Conservation (phyloP, 805 yeast genomes). For the Suhomyces canberraensis region DNA sequence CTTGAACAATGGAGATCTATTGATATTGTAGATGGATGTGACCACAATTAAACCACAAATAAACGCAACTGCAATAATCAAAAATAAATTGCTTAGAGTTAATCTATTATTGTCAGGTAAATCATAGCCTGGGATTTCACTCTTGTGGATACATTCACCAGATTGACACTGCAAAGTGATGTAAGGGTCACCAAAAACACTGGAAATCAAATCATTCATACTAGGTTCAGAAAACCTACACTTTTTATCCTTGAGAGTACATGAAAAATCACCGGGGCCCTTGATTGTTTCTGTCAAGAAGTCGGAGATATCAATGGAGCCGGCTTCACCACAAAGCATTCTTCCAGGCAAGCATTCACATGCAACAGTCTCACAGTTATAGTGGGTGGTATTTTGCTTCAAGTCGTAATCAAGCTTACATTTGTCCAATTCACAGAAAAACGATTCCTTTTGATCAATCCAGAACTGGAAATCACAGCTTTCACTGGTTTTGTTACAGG, state of each 20-base stretch:
- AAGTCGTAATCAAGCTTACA: conserved; percentile 72
- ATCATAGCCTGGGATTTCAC: conserved; percentile 89
- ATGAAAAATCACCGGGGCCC: conserved; percentile 91
- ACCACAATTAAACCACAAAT: conserved; percentile 42
- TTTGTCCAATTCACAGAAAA: conserved; percentile 77
- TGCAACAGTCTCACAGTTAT: conserved; percentile 71
- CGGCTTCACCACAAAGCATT: conserved; percentile 91
- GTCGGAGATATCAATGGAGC: conserved; percentile 92
- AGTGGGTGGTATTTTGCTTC: conserved; percentile 62
- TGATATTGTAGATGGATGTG: conserved; percentile 46
- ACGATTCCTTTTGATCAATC: conserved; percentile 88
- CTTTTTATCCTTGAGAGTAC: conserved; percentile 58
- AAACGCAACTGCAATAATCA: conserved; percentile 42
- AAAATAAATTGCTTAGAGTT: conserved; percentile 44
- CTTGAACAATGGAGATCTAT: conserved; percentile 60
- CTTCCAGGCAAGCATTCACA: conserved; percentile 90
- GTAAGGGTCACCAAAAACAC: conserved; percentile 92
- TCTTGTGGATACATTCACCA: conserved; percentile 89
- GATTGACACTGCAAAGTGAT: conserved; percentile 78
- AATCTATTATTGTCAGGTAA: conserved; percentile 53
- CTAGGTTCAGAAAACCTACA: conserved; percentile 92
- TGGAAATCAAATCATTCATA: conserved; percentile 86
- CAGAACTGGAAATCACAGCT: conserved; percentile 91
- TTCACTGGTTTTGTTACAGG: conserved; percentile 66
- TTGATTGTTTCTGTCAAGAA: conserved; percentile 83